Base-by-base conservation (phyloP, 306 rosid species). In the Comarum palustre region DNA sequence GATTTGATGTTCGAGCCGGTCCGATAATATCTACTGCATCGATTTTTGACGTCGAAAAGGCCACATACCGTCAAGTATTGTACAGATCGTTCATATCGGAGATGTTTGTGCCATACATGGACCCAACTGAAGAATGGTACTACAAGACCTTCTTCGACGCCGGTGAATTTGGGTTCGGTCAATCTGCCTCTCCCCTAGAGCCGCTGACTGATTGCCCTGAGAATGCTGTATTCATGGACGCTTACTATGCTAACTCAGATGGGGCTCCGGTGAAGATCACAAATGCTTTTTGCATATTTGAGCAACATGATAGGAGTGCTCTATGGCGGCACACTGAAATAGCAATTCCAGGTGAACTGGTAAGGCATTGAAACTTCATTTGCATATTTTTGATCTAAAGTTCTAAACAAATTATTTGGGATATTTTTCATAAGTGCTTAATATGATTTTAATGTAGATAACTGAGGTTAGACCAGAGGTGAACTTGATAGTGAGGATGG, bases 311-410 rank as follows among this genome's bases (percentile, higher is more conserved):
- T 6, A 87, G 90, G 4, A 78, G 82, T 48, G 76, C 84, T 70
- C 75, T 84, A 89, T 90, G 96, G 96, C 93, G 93, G 39, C 93
- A 88, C 75, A 78, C 93, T 16, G 89, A 86, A 73, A 17, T 8
- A 0, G 71, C 1, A 7, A 47, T 85, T 55, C 82, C 84, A 2
- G 19, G 71, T 9, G 61, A 79, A 69, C 15, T 17, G 67, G 85
- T 84, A 75, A 25, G 69, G 38, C 62, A 55, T 43, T 11, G 32
- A 55, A 22, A 55, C 3, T 24, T 55, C 27, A 20, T 8, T 52
- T 52, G 8, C 25, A 2, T 50, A 19, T 4, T 52, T 52, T 8
- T 8, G 39, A n/a, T 32, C 36, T 32, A 32, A 32, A 32, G 39
- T 7, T 32, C 36, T 32, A 32, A 32, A 32, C 5, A 32, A 32